A percentile compares a stretch with the other conserved stretches of the same genome.
These are phyloP conservation scores for Jimgerdemannia flammicorona DNA, from an alignment of 192 early-diverging fungal species.

Conservation along the genomic window DNA sequence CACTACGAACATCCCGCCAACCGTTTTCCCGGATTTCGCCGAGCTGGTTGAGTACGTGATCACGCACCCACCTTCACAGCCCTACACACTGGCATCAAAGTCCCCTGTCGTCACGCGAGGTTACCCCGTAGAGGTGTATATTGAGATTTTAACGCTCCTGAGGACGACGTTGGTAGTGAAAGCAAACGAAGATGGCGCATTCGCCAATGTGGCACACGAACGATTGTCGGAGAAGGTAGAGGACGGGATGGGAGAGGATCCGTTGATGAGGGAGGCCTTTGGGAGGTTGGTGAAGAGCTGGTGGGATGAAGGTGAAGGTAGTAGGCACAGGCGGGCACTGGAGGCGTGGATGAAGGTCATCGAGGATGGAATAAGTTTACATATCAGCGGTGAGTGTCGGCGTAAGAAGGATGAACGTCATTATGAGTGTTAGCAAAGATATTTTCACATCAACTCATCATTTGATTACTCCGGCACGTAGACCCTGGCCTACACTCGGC, in stretches of 20 bases:
- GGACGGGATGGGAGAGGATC: slow-evolving; percentile 41
- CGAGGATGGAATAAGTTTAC: slow-evolving; percentile 50
- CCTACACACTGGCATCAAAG: slow-evolving; percentile 25
- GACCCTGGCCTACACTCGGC: slow-evolving; percentile 54
- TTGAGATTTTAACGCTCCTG: slow-evolving; percentile 58
- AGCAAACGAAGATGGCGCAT: slow-evolving; percentile 41
- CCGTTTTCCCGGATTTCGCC: slow-evolving; percentile 22
- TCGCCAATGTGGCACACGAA: slow-evolving; percentile 39
- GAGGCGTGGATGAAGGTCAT: slow-evolving; percentile 52
- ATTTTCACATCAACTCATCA: neutral
- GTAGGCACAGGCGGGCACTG: slow-evolving; percentile 31
- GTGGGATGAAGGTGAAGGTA: slow-evolving; percentile 26
- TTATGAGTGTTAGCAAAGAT: too few species aligned
- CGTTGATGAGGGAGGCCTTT: slow-evolving; percentile 34
- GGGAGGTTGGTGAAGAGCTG: slow-evolving; percentile 10
- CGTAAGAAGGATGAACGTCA: neutral
- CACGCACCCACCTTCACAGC: slow-evolving; percentile 16
- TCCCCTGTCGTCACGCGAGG: slow-evolving; percentile 24
- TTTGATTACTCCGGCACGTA: slow-evolving; percentile 8
- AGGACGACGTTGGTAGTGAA: slow-evolving; percentile 62
- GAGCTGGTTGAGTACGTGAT: slow-evolving; percentile 25
- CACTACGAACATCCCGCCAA: neutral
- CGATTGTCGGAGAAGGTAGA: slow-evolving; percentile 39
- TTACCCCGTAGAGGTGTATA: slow-evolving; percentile 61
- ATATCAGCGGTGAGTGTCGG: slow-evolving; percentile 32